Base-by-base conservation (phyloP, 2,329 filamentous ascomycete genomes). In the Cercospora nicotianae region DNA sequence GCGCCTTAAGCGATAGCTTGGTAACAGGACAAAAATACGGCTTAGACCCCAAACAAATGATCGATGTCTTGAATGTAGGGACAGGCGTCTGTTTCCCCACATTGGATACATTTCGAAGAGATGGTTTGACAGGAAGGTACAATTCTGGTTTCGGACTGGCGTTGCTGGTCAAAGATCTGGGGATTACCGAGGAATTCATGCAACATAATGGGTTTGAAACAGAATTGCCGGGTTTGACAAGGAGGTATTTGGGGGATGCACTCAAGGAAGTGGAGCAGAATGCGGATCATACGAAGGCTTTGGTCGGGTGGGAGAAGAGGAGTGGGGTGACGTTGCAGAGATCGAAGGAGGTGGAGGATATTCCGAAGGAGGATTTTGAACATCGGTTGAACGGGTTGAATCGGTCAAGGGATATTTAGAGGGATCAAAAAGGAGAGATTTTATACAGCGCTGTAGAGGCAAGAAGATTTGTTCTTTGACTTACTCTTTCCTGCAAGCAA, bases 21-120 rank as follows among this genome's bases (percentile, higher is more conserved):
- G 73, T 79, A 0, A 75, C 76, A 2, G 78, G 78, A 1, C 76
- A 79, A 63, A 79, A 79, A 64, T 77, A 76, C 57, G 78, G 78
- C 1, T 72, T 79, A 1, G 75, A 79, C 63, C 78, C 77, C 9
- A 75, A 79, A 55, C 75, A 74, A 26, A 81, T 81, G 79, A 77
- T 81, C 59, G 79, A 81, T 59, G 79, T 79, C 4, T 72, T 81
- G 60, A 81, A 81, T 65, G 79, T 81, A 3, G 80, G 80, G 5
- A 81, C 80, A 0, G 80, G 80, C 2, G 75, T 78, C 2, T 78
- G 76, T 64, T 81, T 80, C 63, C 79, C 78, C 2, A 81, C 79
- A 0, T 58, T 75, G 28, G 74, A 77, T 31, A 73, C 73, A 0
- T 75, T 75, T 18, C 70, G 73, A 12, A 65, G 73, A 53, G 72